A percentile compares a stretch with the other conserved stretches of the same genome.
Conservation (phyloP, 2,329 filamentous ascomycete genomes). For the Penicillium sp. region DNA sequence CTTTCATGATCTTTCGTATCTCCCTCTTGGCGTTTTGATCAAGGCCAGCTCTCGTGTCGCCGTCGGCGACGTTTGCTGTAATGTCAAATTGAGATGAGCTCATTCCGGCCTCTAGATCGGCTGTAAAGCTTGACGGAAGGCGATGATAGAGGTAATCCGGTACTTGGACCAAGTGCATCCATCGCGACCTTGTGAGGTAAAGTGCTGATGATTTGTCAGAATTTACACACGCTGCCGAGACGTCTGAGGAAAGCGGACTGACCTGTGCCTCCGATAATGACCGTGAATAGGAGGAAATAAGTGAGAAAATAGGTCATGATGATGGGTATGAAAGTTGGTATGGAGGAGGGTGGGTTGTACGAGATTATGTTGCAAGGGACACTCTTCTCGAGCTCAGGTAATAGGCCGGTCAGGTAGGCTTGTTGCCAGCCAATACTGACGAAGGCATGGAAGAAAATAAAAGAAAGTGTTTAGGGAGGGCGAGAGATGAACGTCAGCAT, state of each 20-base stretch:
- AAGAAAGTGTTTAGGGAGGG: neutral
- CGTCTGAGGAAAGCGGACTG: constrained; percentile 27
- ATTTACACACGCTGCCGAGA: neutral
- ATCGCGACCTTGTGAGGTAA: constrained; percentile 77
- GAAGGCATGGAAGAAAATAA: constrained; percentile 1
- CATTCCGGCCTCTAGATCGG: constrained; percentile 85
- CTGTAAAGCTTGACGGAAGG: constrained; percentile 74
- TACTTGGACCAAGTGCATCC: constrained; percentile 70
- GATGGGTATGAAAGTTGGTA: constrained; percentile 11
- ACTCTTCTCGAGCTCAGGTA: neutral
- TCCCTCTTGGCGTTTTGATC: constrained; percentile 79
- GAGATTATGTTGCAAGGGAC: neutral
- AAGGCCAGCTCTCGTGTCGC: constrained; percentile 77
- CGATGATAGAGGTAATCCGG: constrained; percentile 72
- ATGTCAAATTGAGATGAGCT: constrained; percentile 83
- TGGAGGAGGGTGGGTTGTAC: neutral
- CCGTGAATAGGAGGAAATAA: constrained; percentile 72
- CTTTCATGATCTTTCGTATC: constrained; percentile 89
- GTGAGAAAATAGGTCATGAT: constrained; percentile 77
- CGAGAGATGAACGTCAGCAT: constrained; percentile 6
- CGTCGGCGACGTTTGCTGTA: constrained; percentile 72
- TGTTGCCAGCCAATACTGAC: neutral
- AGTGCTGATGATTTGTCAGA: constrained; percentile 53
- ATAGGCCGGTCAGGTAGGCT: neutral
- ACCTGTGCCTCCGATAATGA: constrained; percentile 72